Evolutionary conservation across 306 rosid species (phyloP), one percentile per base, ranked within the genome.

Genomic region (Potentilla sterilis): DNA sequence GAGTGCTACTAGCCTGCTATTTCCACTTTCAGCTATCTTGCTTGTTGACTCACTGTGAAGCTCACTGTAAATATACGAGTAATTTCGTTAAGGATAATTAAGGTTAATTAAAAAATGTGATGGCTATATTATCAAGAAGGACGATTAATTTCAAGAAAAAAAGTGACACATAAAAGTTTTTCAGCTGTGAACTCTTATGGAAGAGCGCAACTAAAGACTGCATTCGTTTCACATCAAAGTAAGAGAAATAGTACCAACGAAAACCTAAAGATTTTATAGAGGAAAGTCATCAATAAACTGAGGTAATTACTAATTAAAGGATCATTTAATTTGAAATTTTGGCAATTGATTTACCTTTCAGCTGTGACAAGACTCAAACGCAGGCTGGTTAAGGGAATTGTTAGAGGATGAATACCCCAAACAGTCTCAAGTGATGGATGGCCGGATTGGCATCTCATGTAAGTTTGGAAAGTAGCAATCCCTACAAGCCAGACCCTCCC

Each of bases 391-490:
- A 88, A 77, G 18, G 99, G 96, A 28, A 90, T 82, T 52, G 98
- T 90, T 70, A 92, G 83, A 79, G 99, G 96, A 78, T 92, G 96
- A 89, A 96, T 88, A 70, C 87, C 88, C 97, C 93, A 96, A 83
- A 89, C 64, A 79, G 83, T 70, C 69, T 90, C 96, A 65, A 90
- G 77, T 7, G 98, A 89, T 64, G 93, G 97, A 10, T 86, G 75
- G 38, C 90, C 93, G 71, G 83, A 86, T 85, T 92, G 89, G 74
- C 98, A 89, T 83, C 83, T 88, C 91, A 89, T 90, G 77, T 89
- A 96, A 70, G 88, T 89, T 76, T 90, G 93, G 61, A 90, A 96
- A 83, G 89, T 92, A 5, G 99, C 93, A 75, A 96, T 80, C 37
- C 93, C 96, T 83, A 96, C 73, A n/a, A 96, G 73, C 97, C 93